These are phyloP conservation scores for Globisporangium paddicum DNA, from an alignment of 352 stramenopile species.

Conservation along the genomic window DNA sequence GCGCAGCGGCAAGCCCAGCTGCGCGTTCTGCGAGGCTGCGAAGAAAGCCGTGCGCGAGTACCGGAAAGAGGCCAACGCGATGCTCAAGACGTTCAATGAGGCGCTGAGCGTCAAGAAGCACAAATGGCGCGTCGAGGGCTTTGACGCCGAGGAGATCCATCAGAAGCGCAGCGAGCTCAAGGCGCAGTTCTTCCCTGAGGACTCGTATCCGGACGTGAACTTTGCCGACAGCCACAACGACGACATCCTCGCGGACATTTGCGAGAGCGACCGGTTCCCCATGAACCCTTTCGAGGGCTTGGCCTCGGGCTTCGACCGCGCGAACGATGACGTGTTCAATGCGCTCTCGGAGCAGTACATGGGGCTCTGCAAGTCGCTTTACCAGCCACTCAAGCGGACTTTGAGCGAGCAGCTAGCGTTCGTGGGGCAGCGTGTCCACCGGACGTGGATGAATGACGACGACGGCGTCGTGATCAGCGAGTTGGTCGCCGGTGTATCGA, in stretches of 20 bases:
- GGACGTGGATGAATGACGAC: conserved; percentile 41
- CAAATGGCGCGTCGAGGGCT: conserved; percentile 29
- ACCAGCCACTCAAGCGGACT: conserved; percentile 30
- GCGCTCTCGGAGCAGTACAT: conserved; percentile 34
- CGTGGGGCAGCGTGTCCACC: conserved; percentile 32
- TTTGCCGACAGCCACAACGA: conserved; percentile 38
- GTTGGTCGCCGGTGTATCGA: conserved; percentile 29
- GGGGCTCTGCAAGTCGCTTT: conserved; percentile 28
- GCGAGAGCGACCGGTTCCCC: conserved; percentile 42
- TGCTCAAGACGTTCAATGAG: conserved; percentile 37
- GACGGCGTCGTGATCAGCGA: conserved; percentile 27
- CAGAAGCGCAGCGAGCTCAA: conserved; percentile 44
- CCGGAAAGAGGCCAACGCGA: conserved; percentile 25
- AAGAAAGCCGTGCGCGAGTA: conserved; percentile 34
- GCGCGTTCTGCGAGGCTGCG: conserved; percentile 31
- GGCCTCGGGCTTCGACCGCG: conserved; percentile 26
- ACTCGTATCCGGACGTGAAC: conserved; percentile 44
- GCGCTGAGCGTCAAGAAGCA: conserved; percentile 28
- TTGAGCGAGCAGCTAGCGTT: conserved; percentile 16
- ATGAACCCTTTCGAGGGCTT: conserved; percentile 38
- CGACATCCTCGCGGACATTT: conserved; percentile 50
- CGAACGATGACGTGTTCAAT: conserved; percentile 51
- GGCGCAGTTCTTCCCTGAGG: conserved; percentile 38
- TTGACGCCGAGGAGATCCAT: conserved; percentile 49
- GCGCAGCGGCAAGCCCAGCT: conserved; percentile 18